phyloP scores from a whole-genome alignment of 2,329 filamentous ascomycete species.

The Aspergillus aculeatinus region DNA sequence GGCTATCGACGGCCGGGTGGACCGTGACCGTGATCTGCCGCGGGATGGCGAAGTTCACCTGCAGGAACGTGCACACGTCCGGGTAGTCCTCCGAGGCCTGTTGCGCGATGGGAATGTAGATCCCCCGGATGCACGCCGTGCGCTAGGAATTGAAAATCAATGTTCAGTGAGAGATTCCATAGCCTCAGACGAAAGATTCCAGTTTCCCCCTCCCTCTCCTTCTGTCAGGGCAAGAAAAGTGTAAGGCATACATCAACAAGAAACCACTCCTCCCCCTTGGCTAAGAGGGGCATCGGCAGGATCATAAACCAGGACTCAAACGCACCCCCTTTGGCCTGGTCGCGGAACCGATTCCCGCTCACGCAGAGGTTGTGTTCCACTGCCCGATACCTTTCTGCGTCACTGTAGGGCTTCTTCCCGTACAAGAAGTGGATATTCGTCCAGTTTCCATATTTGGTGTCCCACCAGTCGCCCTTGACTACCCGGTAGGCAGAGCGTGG shows the following conservation, averaged over 20 bases:
- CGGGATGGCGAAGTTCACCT: conserved; percentile 1
- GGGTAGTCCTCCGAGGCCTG: conserved; percentile 1
- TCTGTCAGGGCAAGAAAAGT: no score
- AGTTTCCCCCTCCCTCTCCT: no score
- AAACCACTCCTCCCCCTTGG: conserved; percentile 2
- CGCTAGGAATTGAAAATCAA: not conserved
- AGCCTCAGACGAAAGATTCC: no score
- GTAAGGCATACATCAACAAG: conserved; percentile 3
- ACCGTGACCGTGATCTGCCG: not conserved
- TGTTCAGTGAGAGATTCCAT: not conserved
- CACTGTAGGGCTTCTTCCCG: not conserved
- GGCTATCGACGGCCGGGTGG: not conserved
- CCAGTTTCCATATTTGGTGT: conserved; percentile 3
- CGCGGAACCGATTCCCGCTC: not conserved
- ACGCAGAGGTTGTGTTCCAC: not conserved
- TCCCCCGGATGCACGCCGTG: not conserved
- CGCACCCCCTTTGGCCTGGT: not conserved
- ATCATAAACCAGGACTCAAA: conserved; percentile 10
- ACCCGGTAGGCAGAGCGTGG: conserved; percentile 3
- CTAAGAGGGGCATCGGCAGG: conserved; percentile 4
- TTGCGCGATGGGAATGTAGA: conserved; percentile 9
- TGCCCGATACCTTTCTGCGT: not conserved
- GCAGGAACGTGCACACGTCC: conserved; percentile 1
- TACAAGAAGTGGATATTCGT: not conserved
- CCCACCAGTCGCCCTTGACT: conserved; percentile 1